Conservation (phyloP, 116 monocot genomes). For the Zostera marina region DNA sequence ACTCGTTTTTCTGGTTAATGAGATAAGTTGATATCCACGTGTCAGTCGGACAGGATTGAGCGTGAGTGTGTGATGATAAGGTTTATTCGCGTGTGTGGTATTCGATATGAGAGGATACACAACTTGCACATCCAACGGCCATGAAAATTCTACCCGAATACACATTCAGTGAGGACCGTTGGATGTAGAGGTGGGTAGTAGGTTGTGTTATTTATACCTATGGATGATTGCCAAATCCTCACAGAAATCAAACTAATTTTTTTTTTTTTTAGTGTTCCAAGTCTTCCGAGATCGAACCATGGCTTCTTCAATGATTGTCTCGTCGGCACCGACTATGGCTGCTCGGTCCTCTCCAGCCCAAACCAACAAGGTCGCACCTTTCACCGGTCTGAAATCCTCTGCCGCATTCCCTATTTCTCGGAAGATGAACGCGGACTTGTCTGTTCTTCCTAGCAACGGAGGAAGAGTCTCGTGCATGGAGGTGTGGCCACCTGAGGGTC, state of each 20-base stretch:
- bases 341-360: slow-evolving; percentile 17
- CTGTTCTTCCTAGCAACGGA: slow-evolving; percentile 47
- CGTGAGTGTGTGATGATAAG: not conserved
- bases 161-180: not conserved
- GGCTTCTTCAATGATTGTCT: slow-evolving; percentile 39
- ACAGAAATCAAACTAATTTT: not conserved
- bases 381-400: slow-evolving; percentile 36
- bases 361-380: slow-evolving; percentile 32
- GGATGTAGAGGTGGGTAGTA: not conserved
- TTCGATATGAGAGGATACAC: not conserved
- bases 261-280: too few species aligned
- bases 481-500: slow-evolving; percentile 61
- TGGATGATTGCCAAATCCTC: not conserved
- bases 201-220: not conserved
- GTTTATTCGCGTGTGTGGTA: not conserved
- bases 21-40: slow-evolving; percentile 1
- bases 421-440: slow-evolving; percentile 15
- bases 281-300: too few species aligned
- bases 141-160: not conserved
- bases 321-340: slow-evolving; percentile 24
- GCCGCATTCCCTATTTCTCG: slow-evolving; percentile 32
- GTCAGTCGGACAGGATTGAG: not conserved
- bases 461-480: slow-evolving; percentile 48
- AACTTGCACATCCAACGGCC: not conserved
- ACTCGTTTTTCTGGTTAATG: not conserved